Conservation (phyloP, 2,329 filamentous ascomycete genomes). For the Hypoxylon sp. region DNA sequence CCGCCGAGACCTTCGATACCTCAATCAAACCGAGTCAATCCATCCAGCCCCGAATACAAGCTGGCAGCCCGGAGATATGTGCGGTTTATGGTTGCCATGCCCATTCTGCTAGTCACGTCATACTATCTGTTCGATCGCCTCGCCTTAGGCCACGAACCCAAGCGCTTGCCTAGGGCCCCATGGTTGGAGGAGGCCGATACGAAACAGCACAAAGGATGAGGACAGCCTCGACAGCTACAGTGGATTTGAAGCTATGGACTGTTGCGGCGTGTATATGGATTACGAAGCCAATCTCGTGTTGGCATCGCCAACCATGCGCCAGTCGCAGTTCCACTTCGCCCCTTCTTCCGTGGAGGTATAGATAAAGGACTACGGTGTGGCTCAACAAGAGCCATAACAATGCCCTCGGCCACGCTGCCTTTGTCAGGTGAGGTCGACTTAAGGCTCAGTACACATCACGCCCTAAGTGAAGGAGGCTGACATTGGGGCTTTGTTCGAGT, state of each 20-base stretch:
- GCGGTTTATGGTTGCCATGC: slow-evolving; percentile 66
- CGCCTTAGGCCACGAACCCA: slow-evolving; percentile 46
- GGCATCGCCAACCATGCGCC: background rate
- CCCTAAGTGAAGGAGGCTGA: background rate
- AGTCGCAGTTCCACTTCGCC: background rate
- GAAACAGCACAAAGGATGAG: slow-evolving; percentile 29
- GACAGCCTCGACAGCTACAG: background rate
- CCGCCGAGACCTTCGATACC: slow-evolving; percentile 16
- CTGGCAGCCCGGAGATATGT: slow-evolving; percentile 63
- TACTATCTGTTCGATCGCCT: slow-evolving; percentile 66
- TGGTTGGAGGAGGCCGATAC: background rate
- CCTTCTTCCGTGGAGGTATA: background rate
- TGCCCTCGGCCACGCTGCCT: background rate
- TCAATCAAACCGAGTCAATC: slow-evolving; percentile 49
- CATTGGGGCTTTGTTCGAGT: slow-evolving; percentile 10
- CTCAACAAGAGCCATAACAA: background rate
- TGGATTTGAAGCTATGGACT: background rate
- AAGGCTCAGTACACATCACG: background rate
- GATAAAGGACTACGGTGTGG: background rate
- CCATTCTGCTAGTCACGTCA: slow-evolving; percentile 69
- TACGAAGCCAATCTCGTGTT: background rate
- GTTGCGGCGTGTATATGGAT: background rate
- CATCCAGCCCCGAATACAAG: slow-evolving; percentile 57
- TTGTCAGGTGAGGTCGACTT: background rate
- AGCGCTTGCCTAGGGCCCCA: slow-evolving; percentile 27